phyloP scores from a whole-genome alignment of 208 protist species.

The Acanthamoeba royreba region DNA sequence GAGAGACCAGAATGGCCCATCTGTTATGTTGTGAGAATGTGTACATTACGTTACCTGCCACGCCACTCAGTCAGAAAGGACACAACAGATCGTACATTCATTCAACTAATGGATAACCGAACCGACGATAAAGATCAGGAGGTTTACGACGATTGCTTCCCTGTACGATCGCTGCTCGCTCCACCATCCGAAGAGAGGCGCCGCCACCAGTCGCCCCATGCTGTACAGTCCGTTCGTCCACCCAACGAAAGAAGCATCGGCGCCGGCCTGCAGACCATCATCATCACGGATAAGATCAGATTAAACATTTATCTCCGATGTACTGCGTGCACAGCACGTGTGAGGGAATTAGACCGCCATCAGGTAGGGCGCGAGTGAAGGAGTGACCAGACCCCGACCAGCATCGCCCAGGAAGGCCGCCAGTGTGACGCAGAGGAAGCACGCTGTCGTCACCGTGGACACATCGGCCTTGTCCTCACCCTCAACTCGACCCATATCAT shows the following conservation, averaged over 20 bases:
- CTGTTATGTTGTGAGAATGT: too few species aligned
- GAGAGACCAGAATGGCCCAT: too few species aligned
- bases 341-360: background rate
- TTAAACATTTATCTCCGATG: background rate
- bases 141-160: background rate
- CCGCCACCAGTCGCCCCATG: background rate
- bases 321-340: background rate
- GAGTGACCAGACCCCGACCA: background rate
- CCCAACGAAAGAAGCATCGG: background rate
- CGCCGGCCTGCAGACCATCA: background rate
- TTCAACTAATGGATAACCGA: background rate
- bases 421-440: background rate
- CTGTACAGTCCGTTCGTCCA: background rate
- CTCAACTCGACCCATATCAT: too few species aligned
- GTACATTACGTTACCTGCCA: too few species aligned
- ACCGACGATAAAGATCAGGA: background rate
- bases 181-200: background rate
- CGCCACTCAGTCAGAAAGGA: too few species aligned
- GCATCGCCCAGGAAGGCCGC: background rate
- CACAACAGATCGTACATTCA: background rate
- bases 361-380: background rate
- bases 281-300: background rate
- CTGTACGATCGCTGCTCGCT: background rate
- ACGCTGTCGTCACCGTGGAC: background rate
- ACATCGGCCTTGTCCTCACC: background rate